These are phyloP conservation scores for Suaeda aralocaspica DNA, from an alignment of 148 eudicot species.

Conservation along the genomic window DNA sequence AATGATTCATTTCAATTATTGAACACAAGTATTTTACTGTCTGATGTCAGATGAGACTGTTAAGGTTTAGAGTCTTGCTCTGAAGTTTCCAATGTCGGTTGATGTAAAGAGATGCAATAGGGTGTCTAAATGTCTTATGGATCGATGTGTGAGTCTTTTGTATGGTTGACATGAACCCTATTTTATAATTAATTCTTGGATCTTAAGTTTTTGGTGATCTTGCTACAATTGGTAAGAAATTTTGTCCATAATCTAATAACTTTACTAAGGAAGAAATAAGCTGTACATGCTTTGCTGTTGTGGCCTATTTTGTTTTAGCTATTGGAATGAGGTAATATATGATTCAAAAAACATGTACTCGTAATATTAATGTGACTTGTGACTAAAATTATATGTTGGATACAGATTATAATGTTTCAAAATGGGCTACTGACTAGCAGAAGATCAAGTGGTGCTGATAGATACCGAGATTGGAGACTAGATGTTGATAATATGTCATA, in stretches of 20 bases:
- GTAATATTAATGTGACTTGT: background rate
- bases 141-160: no score
- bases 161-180: background rate
- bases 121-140: background rate
- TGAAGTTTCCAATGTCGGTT: background rate
- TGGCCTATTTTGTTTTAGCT: background rate
- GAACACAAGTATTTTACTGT: background rate
- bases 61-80: background rate
- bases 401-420: conserved; percentile 79
- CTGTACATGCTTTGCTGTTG: background rate
- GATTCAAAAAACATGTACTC: background rate
- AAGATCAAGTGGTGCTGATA: conserved; percentile 53
- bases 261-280: background rate
- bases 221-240: background rate
- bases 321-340: no score
- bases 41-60: background rate
- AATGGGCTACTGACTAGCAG: conserved; percentile 62
- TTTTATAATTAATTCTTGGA: background rate
- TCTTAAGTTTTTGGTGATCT: background rate
- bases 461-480: conserved; percentile 68
- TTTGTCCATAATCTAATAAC: background rate
- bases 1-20: background rate
- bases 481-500: conserved; percentile 89
- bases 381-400: background rate
- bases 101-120: background rate